Percentiles rank a stretch among this genome's conserved stretches.
Evolutionary conservation across 257 asterid genomes (phyloP).

Genomic region (Petrea volubilis): DNA sequence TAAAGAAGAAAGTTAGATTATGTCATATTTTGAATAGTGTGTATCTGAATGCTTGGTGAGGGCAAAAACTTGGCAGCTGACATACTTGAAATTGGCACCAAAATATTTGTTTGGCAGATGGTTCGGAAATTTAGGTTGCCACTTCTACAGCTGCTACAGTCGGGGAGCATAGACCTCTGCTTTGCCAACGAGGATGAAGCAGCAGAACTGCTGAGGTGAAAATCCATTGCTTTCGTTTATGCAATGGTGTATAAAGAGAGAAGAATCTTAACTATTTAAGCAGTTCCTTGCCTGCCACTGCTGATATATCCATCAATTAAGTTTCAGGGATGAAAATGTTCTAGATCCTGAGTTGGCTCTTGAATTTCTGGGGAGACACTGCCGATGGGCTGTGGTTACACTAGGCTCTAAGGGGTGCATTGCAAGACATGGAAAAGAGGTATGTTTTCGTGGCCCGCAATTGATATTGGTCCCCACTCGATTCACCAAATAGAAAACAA

Average conservation of each 20-base stretch:
- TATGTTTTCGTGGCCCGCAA: too few species aligned
- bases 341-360: conserved; percentile 70
- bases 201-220: conserved; percentile 71
- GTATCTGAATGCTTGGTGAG: too few species aligned
- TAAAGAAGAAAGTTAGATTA: not conserved
- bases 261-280: too few species aligned
- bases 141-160: conserved; percentile 72
- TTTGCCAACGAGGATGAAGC: conserved; percentile 99
- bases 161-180: conserved; percentile 90
- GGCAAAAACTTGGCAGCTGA: too few species aligned
- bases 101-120: conserved; percentile 83
- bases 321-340: conserved; percentile 57
- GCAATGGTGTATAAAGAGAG: too few species aligned
- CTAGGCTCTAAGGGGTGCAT: conserved; percentile 89
- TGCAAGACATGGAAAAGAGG: conserved; percentile 91
- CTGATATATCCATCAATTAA: too few species aligned
- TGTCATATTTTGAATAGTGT: not conserved
- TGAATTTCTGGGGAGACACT: conserved; percentile 68
- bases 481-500: too few species aligned
- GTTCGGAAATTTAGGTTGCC: conserved; percentile 76
- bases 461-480: too few species aligned
- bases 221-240: conserved; percentile 1
- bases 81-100: too few species aligned
- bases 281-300: too few species aligned
- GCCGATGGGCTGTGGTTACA: conserved; percentile 96